Evolutionary conservation across 345 rosid genomes (phyloP), one percentile per base, ranked within the genome.

Genomic region (Aquilaria malaccensis): DNA sequence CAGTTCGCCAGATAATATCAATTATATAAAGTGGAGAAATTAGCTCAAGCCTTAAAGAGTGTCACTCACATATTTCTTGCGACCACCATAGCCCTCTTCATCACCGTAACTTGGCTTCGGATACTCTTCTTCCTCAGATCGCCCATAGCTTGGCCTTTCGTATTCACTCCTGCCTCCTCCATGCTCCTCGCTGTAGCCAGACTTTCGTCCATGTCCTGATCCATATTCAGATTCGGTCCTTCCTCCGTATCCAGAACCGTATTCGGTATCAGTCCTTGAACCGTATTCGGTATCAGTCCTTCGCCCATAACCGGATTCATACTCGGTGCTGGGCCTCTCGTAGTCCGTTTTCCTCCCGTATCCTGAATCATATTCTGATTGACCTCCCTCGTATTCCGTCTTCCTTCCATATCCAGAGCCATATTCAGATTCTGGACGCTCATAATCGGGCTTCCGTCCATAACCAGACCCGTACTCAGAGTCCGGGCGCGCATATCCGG

Each of bases 31-130:
- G 13, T 48, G 22, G 43, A 37, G 43, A 4, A 37, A 37, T 37
- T 37, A 37, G 7, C 7, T 37, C 22, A 22, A 22, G 22, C 22
- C 22, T 22, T 22, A 22, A 22, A 22, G 22, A 37, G 43, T 58
- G 50, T 2, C 13, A 72, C 86, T 84, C 55, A 94, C 99, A 76
- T 94, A 74, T 79, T 87, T 87, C 83, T 87, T 89, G 80, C 96
- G 91, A 55, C 92, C 89, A 55, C 92, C 89, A 68, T 81, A 78
- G 74, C 81, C 68, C 65, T 81, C 86, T 61, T 82, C 83, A n/a
- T 72, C 90, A 63, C 80, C 81, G 58, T 82, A 78, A 12, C 75
- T 66, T 2, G 77, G 76, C 61, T 72, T 76, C 60, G 14, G 67
- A 33, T 73, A 76, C n/a, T 70, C 75, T 58, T 71, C 85, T 2